Percentiles rank a stretch among this genome's conserved stretches.
Conservation (phyloP, 2,329 filamentous ascomycete genomes). For the Coniochaeta pulveracea region DNA sequence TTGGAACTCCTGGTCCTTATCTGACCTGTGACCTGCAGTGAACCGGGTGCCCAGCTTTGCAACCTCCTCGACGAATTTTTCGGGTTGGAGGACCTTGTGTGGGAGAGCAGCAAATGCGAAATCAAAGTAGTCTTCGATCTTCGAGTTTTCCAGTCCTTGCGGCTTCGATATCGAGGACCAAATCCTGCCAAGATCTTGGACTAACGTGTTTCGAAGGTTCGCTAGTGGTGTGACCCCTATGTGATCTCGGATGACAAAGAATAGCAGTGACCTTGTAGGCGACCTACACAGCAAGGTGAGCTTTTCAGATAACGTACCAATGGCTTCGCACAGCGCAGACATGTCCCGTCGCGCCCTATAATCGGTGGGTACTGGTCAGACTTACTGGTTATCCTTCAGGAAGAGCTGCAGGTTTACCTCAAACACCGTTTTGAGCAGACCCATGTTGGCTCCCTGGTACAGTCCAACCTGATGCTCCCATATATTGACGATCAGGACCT, state of each 20-base stretch:
- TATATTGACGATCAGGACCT: conserved; percentile 96
- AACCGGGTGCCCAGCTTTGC: conserved; percentile 73
- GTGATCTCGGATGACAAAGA: conserved; percentile 98
- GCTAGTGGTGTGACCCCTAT: conserved; percentile 81
- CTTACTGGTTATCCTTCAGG: conserved; percentile 85
- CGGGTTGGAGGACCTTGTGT: conserved; percentile 91
- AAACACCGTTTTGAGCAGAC: conserved; percentile 94
- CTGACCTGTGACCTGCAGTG: conserved; percentile 64
- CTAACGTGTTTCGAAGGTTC: conserved; percentile 80
- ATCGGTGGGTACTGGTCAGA: conserved; percentile 9
- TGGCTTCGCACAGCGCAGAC: background rate
- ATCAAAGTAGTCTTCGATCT: conserved; percentile 96
- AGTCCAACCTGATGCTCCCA: conserved; percentile 98
- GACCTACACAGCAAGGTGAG: conserved; percentile 39
- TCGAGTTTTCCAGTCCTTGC: conserved; percentile 72
- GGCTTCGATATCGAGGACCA: conserved; percentile 93
- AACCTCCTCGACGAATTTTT: conserved; percentile 77
- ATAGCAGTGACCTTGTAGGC: conserved; percentile 80
- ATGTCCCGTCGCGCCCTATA: background rate
- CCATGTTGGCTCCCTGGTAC: conserved; percentile 99
- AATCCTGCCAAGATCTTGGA: conserved; percentile 83
- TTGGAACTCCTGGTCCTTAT: conserved; percentile 62
- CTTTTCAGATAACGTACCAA: conserved; percentile 6
- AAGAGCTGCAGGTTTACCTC: conserved; percentile 97
- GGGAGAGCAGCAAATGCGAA: conserved; percentile 93